Conservation (phyloP, 352 stramenopile species). For the Phytophthora aleatoria region DNA sequence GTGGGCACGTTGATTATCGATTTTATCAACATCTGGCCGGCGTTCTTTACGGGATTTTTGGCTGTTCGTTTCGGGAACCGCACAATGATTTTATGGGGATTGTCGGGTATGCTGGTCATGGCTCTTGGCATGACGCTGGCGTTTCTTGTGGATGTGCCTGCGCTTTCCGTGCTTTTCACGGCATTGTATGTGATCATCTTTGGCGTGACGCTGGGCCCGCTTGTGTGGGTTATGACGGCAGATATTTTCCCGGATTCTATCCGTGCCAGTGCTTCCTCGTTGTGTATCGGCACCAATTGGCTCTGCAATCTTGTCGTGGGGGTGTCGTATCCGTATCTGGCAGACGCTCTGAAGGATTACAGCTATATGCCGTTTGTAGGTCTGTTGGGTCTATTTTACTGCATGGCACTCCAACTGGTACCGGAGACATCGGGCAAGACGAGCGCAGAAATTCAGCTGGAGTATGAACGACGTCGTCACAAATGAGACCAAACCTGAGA, state of each 20-base stretch:
- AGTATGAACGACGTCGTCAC: conserved; percentile 31
- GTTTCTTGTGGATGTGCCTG: conserved; percentile 45
- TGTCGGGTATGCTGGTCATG: conserved; percentile 48
- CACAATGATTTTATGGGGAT: conserved; percentile 51
- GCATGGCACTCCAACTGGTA: conserved; percentile 44
- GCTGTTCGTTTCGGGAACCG: conserved; percentile 57
- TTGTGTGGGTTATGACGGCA: conserved; percentile 32
- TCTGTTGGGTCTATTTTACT: conserved; percentile 45
- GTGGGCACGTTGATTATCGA: conserved; percentile 34
- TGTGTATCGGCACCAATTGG: conserved; percentile 51
- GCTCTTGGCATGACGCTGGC: conserved; percentile 59
- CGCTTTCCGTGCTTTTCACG: conserved; percentile 49
- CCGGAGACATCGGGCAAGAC: conserved; percentile 72
- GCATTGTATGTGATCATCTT: conserved; percentile 47
- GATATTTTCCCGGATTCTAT: conserved; percentile 32
- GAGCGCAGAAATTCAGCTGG: conserved; percentile 56
- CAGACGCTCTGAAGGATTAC: conserved; percentile 40
- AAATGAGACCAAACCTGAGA: background rate
- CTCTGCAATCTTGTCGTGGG: conserved; percentile 59
- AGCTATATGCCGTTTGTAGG: conserved; percentile 56
- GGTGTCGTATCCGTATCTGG: conserved; percentile 58
- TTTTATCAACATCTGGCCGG: conserved; percentile 33
- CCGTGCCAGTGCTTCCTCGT: conserved; percentile 23
- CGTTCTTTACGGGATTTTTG: conserved; percentile 36
- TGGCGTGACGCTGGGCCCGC: conserved; percentile 23